Base-by-base conservation (phyloP, 768 basidiomycete species). In the Lentinula boryana region DNA sequence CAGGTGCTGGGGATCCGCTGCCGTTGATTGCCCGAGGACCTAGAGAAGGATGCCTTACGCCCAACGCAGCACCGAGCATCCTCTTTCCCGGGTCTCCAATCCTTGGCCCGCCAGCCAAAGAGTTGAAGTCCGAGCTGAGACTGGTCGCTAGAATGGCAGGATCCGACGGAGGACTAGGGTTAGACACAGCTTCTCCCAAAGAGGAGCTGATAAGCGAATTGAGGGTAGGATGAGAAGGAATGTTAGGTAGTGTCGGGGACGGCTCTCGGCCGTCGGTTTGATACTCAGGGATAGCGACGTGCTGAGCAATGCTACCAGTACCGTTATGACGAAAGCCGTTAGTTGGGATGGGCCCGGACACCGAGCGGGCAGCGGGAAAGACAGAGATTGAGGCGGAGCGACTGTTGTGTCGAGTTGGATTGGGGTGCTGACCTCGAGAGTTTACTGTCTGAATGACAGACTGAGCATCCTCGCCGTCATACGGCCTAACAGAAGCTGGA, bases 391-490 rank as follows among this genome's bases (percentile, higher is more conserved):
- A 88, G 55, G 81, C 81, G 16, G 87, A 78, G 60, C 91, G 87
- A 63, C 79, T 81, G 70, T 83, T 86, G 73, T 92, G 88, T 5
- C 89, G 86, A 21, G 86, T 84, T 18, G 83, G 78, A 69, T 81
- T 82, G 71, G 84, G 83, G 68, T 82, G 80, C 66, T 83, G 82
- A 10, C 83, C 81, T 64, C 91, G 85, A 52, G 89, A 70, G 71
- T 93, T 93, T 63, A 93, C 91, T 48, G 79, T 88, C 66, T 90
- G 88, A 64, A 94, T 94, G 71, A 93, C 86, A 60, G 68, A 73
- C 68, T 95, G 91, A 6, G 95, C 95, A 73, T 99, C 96, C 46
- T 93, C 83, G 1, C 93, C 94, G 71, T 95, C 95, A 75, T 98
- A 99, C 1, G 97, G 95, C 66, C 83, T 83, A 74, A 99, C 91